A percentile compares a stretch with the other conserved stretches of the same genome.
phyloP scores from a whole-genome alignment of 768 basidiomycete genomes.

The Auricularia sp. region DNA sequence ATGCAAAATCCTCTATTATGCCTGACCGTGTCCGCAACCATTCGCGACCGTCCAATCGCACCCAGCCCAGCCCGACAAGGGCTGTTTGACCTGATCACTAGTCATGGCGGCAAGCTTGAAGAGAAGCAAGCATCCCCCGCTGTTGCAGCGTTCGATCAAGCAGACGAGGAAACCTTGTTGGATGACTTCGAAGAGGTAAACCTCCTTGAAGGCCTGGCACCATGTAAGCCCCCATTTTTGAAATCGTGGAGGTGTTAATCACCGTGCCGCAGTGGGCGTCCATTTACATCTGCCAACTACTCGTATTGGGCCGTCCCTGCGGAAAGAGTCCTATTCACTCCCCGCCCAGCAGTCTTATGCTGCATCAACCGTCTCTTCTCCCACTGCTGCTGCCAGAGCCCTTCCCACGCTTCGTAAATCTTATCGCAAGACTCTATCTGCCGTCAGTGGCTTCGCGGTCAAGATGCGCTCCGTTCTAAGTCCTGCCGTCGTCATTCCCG shows the following conservation, averaged over 20 bases:
- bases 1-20: conserved; percentile 70
- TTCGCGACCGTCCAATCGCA: conserved; percentile 66
- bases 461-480: conserved; percentile 93
- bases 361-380: conserved; percentile 31
- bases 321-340: conserved; percentile 57
- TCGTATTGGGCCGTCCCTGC: conserved; percentile 57
- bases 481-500: conserved; percentile 65
- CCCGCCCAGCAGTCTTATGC: conserved; percentile 29
- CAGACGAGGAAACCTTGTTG: conserved; percentile 26
- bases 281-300: conserved; percentile 37
- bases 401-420: conserved; percentile 71
- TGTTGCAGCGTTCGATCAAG: conserved; percentile 5
- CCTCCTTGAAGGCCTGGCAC: conserved; percentile 53
- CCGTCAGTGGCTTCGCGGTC: conserved; percentile 76
- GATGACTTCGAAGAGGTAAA: conserved; percentile 59
- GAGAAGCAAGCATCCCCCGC: not conserved
- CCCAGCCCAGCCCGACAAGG: conserved; percentile 29
- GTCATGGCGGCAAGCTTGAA: not conserved
- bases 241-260: not conserved
- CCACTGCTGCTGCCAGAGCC: conserved; percentile 24
- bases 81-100: conserved; percentile 15
- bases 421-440: conserved; percentile 66
- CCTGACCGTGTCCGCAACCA: conserved; percentile 73
- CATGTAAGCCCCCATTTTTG: conserved; percentile 33
- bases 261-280: conserved; percentile 5